A percentile compares a stretch with the other conserved stretches of the same genome.
Evolutionary conservation across 805 yeast genomes (phyloP).

Genomic region (Wickerhamomyces mucosus): DNA sequence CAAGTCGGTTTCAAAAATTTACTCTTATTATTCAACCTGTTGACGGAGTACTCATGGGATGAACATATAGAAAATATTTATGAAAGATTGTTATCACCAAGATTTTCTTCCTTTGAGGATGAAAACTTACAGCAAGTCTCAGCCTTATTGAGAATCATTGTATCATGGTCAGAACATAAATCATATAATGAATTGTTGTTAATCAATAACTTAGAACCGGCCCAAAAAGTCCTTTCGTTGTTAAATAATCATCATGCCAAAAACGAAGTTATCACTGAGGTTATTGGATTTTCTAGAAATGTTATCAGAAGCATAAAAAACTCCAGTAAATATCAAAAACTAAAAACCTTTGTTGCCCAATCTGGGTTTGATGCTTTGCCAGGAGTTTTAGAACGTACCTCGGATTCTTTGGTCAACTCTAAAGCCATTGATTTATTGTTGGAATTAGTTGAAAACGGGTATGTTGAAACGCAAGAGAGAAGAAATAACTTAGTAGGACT

Average conservation of each 20-base stretch:
- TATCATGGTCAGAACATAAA: constrained; percentile 43
- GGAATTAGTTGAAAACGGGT: constrained; percentile 47
- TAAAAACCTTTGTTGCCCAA: constrained; percentile 51
- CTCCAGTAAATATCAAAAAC: constrained; percentile 34
- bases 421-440: constrained; percentile 41
- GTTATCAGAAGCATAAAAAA: constrained; percentile 31
- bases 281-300: constrained; percentile 43
- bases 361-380: constrained; percentile 44
- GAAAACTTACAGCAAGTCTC: constrained; percentile 84
- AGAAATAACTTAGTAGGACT: constrained; percentile 45
- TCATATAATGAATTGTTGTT: constrained; percentile 42
- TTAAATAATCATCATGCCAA: constrained; percentile 50
- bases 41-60: constrained; percentile 54
- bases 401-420: constrained; percentile 36
- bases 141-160: constrained; percentile 56
- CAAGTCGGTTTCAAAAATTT: constrained; percentile 61
- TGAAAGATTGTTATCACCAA: constrained; percentile 45
- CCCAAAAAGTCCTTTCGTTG: constrained; percentile 44
- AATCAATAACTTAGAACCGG: constrained; percentile 45
- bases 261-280: constrained; percentile 48
- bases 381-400: constrained; percentile 28
- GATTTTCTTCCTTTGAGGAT: constrained; percentile 55
- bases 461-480: constrained; percentile 44
- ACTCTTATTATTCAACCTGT: constrained; percentile 39
- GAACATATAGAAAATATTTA: constrained; percentile 42